Conservation (phyloP, 2,329 filamentous ascomycete species). For the Triangularia verruculosa region DNA sequence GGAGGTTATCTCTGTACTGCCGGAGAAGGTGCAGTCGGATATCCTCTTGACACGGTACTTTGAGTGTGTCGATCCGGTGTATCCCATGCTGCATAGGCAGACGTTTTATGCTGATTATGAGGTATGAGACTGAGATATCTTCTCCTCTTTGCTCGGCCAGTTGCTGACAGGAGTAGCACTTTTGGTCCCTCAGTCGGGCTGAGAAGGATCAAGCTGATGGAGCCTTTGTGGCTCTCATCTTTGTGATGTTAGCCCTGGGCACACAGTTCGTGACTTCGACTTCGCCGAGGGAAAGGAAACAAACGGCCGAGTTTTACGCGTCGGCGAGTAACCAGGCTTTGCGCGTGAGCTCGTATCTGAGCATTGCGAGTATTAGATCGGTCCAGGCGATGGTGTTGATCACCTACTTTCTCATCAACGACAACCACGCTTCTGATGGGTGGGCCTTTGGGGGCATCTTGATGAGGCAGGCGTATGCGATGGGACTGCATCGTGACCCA, state of each 20-base stretch:
- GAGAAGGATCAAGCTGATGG: slow-evolving; percentile 64
- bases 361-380: slow-evolving; percentile 67
- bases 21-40: slow-evolving; percentile 72
- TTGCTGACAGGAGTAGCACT: slow-evolving; percentile 43
- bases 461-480: slow-evolving; percentile 74
- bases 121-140: background rate
- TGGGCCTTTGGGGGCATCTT: slow-evolving; percentile 79
- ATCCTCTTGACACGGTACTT: slow-evolving; percentile 64
- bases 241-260: slow-evolving; percentile 73
- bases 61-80: slow-evolving; percentile 73
- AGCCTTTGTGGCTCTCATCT: slow-evolving; percentile 68
- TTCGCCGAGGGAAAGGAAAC: slow-evolving; percentile 60
- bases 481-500: slow-evolving; percentile 77
- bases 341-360: slow-evolving; percentile 72
- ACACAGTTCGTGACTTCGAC: slow-evolving; percentile 69
- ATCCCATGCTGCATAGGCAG: slow-evolving; percentile 74
- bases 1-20: slow-evolving; percentile 73
- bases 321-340: slow-evolving; percentile 77
- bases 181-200: slow-evolving; percentile 60
- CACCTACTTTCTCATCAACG: slow-evolving; percentile 80
- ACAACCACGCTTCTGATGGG: slow-evolving; percentile 78
- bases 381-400: slow-evolving; percentile 82
- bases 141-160: background rate
- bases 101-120: slow-evolving; percentile 77
- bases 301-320: slow-evolving; percentile 78